These are phyloP conservation scores for Pneumocystis canis DNA, from an alignment of 1,139 yeast species.

Conservation along the genomic window DNA sequence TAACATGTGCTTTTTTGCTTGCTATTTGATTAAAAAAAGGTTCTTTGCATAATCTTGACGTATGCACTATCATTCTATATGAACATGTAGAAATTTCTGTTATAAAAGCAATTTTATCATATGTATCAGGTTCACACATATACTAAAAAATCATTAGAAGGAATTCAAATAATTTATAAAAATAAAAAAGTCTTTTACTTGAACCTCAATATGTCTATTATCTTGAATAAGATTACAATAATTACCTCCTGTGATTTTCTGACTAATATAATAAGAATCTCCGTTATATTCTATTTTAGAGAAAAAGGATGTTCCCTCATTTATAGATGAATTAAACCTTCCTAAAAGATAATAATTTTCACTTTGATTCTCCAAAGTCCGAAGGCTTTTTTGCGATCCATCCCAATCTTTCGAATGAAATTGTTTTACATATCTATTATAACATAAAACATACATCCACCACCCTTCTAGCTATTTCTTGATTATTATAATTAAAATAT, in stretches of 20 bases:
- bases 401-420: constrained; percentile 30
- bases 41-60: constrained; percentile 45
- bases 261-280: constrained; percentile 35
- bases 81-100: constrained; percentile 60
- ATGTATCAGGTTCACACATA: constrained; percentile 37
- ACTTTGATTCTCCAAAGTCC: constrained; percentile 11
- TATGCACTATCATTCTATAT: constrained; percentile 45
- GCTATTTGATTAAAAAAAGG: constrained; percentile 35
- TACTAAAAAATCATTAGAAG: not conserved
- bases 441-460: constrained; percentile 53
- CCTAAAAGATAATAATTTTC: constrained; percentile 11
- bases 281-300: constrained; percentile 23
- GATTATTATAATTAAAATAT: not conserved
- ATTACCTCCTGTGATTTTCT: constrained; percentile 45
- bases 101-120: constrained; percentile 30
- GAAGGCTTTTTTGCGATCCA: constrained; percentile 16
- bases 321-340: constrained; percentile 3
- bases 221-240: constrained; percentile 56
- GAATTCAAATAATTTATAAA: not conserved
- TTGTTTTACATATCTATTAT: constrained; percentile 42
- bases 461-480: constrained; percentile 29
- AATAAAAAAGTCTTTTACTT: constrained; percentile 31
- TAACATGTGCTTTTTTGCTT: constrained; percentile 29
- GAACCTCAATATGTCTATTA: constrained; percentile 49
- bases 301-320: constrained; percentile 8